Conservation (phyloP, 495 filamentous ascomycete species). For the Aspergillus coremiiformis region DNA sequence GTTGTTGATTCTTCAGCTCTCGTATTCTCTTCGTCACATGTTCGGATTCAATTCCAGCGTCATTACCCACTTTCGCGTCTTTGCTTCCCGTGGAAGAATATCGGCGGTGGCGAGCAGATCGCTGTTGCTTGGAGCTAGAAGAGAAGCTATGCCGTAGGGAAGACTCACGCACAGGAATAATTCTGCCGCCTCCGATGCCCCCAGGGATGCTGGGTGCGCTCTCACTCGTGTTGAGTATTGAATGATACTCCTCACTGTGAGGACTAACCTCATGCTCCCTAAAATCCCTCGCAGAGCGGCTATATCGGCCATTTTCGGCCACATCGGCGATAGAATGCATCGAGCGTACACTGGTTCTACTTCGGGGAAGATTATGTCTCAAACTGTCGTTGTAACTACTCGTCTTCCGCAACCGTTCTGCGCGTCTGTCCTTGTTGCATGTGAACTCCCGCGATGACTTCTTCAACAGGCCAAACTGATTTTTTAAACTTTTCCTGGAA, state of each 20-base stretch:
- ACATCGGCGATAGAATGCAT: conserved; percentile 42
- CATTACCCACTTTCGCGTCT: conserved; percentile 28
- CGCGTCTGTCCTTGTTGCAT: conserved; percentile 28
- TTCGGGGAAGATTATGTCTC: conserved; percentile 31
- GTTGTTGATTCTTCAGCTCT: conserved; percentile 46
- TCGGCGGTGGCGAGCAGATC: conserved; percentile 33
- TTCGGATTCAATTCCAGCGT: conserved; percentile 32
- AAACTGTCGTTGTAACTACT: conserved; percentile 34
- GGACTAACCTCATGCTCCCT: conserved; percentile 16
- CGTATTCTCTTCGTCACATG: conserved; percentile 44
- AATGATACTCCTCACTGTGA: conserved; percentile 21
- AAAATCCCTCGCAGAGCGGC: conserved; percentile 15
- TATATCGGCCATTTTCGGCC: conserved; percentile 30
- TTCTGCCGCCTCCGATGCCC: conserved; percentile 40
- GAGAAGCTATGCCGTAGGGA: conserved; percentile 53
- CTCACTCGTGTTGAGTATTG: conserved; percentile 24
- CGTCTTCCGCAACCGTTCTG: conserved; percentile 30
- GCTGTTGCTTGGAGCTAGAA: conserved; percentile 28
- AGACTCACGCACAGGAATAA: conserved; percentile 61
- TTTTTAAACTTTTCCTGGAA: conserved; percentile 36
- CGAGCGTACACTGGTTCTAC: conserved; percentile 36
- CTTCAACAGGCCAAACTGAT: conserved; percentile 26
- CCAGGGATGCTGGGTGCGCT: conserved; percentile 29
- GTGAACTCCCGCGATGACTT: conserved; percentile 34
- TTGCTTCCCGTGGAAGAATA: conserved; percentile 36